Evolutionary conservation across 106 monocot species (phyloP).

Genomic region (Dendrobium catenatum): DNA sequence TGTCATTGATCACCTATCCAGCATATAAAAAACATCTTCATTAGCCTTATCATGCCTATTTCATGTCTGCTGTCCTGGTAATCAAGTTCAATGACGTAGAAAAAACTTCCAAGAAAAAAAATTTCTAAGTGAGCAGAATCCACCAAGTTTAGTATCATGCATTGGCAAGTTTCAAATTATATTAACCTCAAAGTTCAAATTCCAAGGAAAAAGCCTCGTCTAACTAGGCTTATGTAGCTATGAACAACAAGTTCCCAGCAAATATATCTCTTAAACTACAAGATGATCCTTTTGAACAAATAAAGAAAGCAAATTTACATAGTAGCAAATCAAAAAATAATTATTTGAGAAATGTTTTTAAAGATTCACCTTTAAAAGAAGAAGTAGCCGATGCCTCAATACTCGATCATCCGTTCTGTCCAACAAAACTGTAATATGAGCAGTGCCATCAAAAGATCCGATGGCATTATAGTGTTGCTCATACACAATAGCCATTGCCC

Average conservation of each 20-base stretch:
- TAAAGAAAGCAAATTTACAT: neutral
- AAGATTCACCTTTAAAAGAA: conserved; percentile 70
- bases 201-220: neutral
- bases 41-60: neutral
- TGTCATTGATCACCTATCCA: neutral
- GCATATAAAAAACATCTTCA: neutral
- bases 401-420: conserved; percentile 92
- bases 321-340: neutral
- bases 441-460: conserved; percentile 94
- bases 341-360: neutral
- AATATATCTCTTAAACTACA: neutral
- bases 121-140: neutral
- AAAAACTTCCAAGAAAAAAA: too few species aligned
- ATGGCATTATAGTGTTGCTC: conserved; percentile 85
- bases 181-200: neutral
- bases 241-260: neutral
- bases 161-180: neutral
- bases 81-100: neutral
- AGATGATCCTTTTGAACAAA: neutral
- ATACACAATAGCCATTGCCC: conserved; percentile 99
- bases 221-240: neutral
- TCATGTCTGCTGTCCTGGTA: neutral
- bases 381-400: conserved; percentile 79
- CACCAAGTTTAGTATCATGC: neutral
- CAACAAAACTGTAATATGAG: conserved; percentile 91